phyloP scores from a whole-genome alignment of 768 basidiomycete genomes.

The Tremella fuciformis region DNA sequence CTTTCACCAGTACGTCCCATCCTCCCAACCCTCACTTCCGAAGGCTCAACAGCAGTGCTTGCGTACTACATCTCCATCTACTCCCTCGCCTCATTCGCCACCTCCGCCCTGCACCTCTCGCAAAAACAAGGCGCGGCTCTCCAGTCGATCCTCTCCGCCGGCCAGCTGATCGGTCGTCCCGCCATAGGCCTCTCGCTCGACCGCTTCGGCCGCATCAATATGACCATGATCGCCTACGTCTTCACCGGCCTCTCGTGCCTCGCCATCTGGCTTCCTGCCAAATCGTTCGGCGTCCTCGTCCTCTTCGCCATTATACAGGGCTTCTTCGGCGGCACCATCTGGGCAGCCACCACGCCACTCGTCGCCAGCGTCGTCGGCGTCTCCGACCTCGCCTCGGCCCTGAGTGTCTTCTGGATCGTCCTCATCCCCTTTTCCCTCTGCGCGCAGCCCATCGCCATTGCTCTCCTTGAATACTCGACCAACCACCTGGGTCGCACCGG shows the following conservation, averaged over 20 bases:
- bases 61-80: constrained; percentile 50
- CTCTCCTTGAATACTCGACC: constrained; percentile 31
- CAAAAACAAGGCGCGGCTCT: constrained; percentile 49
- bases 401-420: constrained; percentile 42
- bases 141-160: constrained; percentile 50
- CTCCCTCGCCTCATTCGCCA: constrained; percentile 49
- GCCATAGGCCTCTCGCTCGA: constrained; percentile 44
- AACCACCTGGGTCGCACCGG: constrained; percentile 25
- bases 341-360: constrained; percentile 64
- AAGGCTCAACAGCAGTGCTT: constrained; percentile 27
- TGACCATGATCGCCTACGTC: constrained; percentile 44
- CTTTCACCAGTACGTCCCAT: constrained; percentile 36
- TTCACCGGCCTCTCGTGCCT: constrained; percentile 47
- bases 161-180: constrained; percentile 51
- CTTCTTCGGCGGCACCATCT: constrained; percentile 64
- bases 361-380: constrained; percentile 62
- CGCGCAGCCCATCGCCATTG: constrained; percentile 43
- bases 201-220: constrained; percentile 46
- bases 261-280: constrained; percentile 49
- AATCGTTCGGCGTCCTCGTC: constrained; percentile 44
- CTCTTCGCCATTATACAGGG: constrained; percentile 51
- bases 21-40: not conserved
- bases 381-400: constrained; percentile 47
- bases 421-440: constrained; percentile 35
- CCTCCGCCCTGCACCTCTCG: constrained; percentile 40